Base-by-base conservation (phyloP, 352 stramenopile genomes). In the Phytopythium aichiense region DNA sequence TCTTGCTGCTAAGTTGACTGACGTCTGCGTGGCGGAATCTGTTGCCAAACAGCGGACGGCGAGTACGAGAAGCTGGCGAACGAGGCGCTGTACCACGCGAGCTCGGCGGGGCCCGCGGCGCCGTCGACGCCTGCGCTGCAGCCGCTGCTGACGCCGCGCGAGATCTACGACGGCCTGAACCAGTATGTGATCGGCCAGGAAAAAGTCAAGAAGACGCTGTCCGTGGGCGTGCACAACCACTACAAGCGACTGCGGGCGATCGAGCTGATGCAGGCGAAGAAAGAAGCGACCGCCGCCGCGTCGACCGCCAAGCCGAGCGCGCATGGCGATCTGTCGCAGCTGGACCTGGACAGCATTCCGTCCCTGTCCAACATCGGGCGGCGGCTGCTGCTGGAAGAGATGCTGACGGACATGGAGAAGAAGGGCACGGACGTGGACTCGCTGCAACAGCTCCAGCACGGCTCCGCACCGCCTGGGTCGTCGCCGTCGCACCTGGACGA, bases 141-240 rank as follows among this genome's bases (percentile, higher is more conserved):
- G 54, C 79, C 64, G 5, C 72, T 92, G 45, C 60, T 94, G 31
- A 99, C 94, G 16, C 97, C 97, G 22, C 77, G 81, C 9, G 80
- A 98, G 76, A 97, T 99, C 71, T 97, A 95, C 66, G 80, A 97
- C 16, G 91, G 92, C 0, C 72, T 99, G 28, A 95, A 99, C 71
- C 88, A 98, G 74, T 98, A 98, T 66, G 96, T 99, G 0, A 98
- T 99, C 71, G 96, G 97, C 18, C 97, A 99, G 79, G 82, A 96
- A 18, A 92, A 97, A 60, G 97, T 98, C 35, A 99, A 99, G 78
- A 93, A 97, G 63, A 96, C 95, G 33, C 73, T 99, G 13, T 91
- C 81, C 13, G 96, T 99, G 30, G 95, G 93, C 51, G 95, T 99
- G 43, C 91, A 99, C 77, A 99, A 99, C 80, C 97, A 99, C 81